Evolutionary conservation across 108 stramenopile species (phyloP).

Genomic region (Bacterosira constricta): DNA sequence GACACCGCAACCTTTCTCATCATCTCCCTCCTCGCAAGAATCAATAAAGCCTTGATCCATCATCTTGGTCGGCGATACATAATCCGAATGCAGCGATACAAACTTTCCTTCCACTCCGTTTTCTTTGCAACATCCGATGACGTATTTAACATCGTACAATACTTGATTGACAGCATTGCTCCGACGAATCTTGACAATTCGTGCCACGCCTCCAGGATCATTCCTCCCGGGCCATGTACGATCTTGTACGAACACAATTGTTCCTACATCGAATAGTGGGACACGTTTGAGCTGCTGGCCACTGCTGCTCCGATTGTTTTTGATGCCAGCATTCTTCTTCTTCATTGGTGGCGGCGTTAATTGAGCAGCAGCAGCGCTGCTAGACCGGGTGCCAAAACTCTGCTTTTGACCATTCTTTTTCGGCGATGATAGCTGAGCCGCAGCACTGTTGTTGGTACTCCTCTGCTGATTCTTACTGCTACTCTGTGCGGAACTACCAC

Average conservation of each 20-base stretch:
- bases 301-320: not conserved
- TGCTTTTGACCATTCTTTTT: no score
- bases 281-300: not conserved
- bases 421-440: not conserved
- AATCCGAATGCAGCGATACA: constrained; percentile 18
- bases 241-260: constrained; percentile 64
- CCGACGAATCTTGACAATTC: constrained; percentile 12
- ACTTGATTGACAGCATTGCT: not conserved
- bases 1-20: not conserved
- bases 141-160: constrained; percentile 15
- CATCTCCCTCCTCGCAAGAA: no score
- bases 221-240: constrained; percentile 86
- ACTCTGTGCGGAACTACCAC: not conserved
- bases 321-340: not conserved
- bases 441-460: not conserved
- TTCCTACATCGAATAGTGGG: constrained; percentile 46
- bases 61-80: constrained; percentile 16
- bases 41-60: no score
- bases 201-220: constrained; percentile 60
- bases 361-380: no score
- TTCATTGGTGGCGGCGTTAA: not conserved
- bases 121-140: constrained; percentile 8
- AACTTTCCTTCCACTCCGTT: constrained; percentile 1
- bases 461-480: not conserved
- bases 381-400: no score